Conservation (phyloP, 768 basidiomycete genomes). For the Tulasnella sp. region DNA sequence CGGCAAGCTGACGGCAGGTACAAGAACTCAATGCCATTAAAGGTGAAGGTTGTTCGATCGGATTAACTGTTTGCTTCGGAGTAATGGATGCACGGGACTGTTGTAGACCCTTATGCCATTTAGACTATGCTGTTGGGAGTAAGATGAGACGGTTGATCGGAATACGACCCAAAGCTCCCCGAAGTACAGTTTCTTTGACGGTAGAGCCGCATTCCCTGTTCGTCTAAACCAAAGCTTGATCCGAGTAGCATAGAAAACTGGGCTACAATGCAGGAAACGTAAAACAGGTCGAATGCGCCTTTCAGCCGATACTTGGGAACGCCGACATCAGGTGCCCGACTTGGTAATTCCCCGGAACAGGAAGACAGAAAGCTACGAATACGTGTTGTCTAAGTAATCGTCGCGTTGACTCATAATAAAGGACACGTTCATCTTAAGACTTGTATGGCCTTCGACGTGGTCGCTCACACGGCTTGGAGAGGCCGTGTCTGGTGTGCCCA, state of each 20-base stretch:
- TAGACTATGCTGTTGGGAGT: neutral
- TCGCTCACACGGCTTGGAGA: no score
- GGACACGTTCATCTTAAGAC: no score
- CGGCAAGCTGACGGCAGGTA: neutral
- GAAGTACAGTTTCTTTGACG: no score
- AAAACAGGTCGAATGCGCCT: no score
- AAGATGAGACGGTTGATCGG: no score
- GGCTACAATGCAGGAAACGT: no score
- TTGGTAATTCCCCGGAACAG: neutral
- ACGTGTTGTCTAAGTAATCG: neutral
- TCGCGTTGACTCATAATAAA: neutral
- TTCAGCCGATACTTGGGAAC: no score
- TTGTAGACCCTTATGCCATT: neutral
- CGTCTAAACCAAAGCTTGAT: no score
- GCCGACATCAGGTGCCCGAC: neutral
- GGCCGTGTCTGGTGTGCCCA: neutral
- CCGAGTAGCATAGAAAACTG: no score
- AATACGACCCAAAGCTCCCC: no score
- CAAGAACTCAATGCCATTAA: conserved; percentile 5
- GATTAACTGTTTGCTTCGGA: neutral
- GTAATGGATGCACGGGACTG: neutral
- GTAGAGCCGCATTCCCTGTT: no score
- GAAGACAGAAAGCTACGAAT: neutral
- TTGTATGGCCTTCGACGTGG: neutral
- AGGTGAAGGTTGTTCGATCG: neutral